phyloP scores from a whole-genome alignment of 2,329 filamentous ascomycete genomes.

The Cryphonectria japonica region DNA sequence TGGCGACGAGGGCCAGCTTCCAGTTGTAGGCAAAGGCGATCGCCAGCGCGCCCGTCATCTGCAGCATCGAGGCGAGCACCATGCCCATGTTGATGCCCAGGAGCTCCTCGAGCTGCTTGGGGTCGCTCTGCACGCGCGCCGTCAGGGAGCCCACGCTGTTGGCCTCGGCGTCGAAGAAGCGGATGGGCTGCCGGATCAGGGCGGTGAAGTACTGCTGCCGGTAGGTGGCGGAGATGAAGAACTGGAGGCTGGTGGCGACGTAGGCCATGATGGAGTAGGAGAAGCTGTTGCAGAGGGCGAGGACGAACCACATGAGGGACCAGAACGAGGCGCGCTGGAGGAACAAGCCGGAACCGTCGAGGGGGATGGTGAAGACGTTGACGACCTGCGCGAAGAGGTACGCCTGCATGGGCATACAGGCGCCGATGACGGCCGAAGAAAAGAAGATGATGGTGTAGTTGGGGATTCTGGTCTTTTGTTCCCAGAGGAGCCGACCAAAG shows the following conservation, averaged over 20 bases:
- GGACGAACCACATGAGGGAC: constrained; percentile 64
- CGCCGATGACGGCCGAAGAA: constrained; percentile 37
- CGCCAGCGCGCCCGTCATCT: constrained; percentile 64
- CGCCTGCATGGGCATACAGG: constrained; percentile 29
- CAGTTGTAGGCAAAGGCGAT: constrained; percentile 76
- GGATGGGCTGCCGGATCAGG: constrained; percentile 61
- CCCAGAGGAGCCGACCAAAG: constrained; percentile 60
- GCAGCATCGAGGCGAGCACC: constrained; percentile 65
- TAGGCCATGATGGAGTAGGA: constrained; percentile 51
- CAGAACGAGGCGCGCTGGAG: constrained; percentile 57
- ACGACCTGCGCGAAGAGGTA: constrained; percentile 58
- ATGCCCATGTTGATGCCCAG: constrained; percentile 67
- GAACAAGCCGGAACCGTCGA: constrained; percentile 38
- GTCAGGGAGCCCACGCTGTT: constrained; percentile 65
- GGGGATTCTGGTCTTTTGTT: constrained; percentile 56
- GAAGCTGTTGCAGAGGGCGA: constrained; percentile 23
- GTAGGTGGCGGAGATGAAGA: constrained; percentile 55
- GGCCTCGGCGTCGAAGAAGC: constrained; percentile 64
- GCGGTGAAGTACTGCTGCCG: constrained; percentile 64
- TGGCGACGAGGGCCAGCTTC: constrained; percentile 72
- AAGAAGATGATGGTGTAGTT: constrained; percentile 55
- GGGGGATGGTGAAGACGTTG: constrained; percentile 49
- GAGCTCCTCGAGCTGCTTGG: constrained; percentile 64
- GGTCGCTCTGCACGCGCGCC: constrained; percentile 58
- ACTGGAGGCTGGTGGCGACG: constrained; percentile 50